A percentile compares a stretch with the other conserved stretches of the same genome.
These are phyloP conservation scores for Aspergillus egyptiacus DNA, from an alignment of 495 filamentous ascomycete species.

Conservation along the genomic window DNA sequence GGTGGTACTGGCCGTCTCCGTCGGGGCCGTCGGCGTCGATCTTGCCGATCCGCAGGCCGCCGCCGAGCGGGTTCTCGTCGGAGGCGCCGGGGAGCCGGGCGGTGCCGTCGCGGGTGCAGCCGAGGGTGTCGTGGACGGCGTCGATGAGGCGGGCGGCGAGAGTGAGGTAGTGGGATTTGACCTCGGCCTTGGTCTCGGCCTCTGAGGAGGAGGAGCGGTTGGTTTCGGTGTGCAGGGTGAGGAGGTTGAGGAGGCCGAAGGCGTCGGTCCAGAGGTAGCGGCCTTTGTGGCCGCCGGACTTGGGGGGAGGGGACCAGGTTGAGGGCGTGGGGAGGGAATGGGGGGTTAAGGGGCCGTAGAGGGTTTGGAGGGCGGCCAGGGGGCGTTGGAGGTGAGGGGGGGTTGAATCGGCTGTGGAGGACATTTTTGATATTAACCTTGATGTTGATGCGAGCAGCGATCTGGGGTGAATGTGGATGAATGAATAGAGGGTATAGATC, in stretches of 20 bases:
- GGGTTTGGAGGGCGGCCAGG: constrained; percentile 33
- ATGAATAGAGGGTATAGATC: neutral
- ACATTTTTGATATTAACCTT: constrained; percentile 23
- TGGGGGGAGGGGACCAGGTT: constrained; percentile 41
- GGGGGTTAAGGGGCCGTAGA: constrained; percentile 33
- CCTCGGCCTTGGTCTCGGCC: neutral
- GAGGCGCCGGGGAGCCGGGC: constrained; percentile 49
- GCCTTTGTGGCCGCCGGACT: constrained; percentile 57
- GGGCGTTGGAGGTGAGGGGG: constrained; percentile 34
- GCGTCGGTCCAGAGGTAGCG: constrained; percentile 66
- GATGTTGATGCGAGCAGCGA: neutral
- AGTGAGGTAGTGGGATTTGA: constrained; percentile 39
- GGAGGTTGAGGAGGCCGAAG: constrained; percentile 62
- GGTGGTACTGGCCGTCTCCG: constrained; percentile 61
- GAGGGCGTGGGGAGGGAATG: constrained; percentile 23
- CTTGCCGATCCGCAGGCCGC: constrained; percentile 62
- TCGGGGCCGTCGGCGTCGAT: constrained; percentile 45
- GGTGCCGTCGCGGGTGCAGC: constrained; percentile 46
- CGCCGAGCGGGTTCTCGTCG: constrained; percentile 48
- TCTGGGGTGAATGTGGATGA: neutral
- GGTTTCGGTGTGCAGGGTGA: constrained; percentile 50
- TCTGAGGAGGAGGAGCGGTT: neutral
- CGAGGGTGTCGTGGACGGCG: constrained; percentile 53
- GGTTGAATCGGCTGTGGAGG: constrained; percentile 9
- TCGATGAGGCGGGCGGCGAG: constrained; percentile 48